phyloP scores from a whole-genome alignment of 2,329 filamentous ascomycete species.

The Lasiodiplodia sp. region DNA sequence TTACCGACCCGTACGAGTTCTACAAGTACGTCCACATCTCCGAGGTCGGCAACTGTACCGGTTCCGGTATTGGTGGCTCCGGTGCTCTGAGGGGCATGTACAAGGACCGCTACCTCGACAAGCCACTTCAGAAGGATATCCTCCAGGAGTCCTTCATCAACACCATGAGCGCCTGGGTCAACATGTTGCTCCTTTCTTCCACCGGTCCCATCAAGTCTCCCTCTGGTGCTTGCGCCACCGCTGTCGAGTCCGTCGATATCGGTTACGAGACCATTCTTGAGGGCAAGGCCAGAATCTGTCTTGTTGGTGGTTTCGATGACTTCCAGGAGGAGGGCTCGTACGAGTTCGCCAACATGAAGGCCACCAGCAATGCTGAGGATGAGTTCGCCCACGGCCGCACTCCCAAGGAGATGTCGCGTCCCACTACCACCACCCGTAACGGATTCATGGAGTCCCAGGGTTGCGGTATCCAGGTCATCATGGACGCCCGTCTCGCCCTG shows the following conservation, averaged over 20 bases:
- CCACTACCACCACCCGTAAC: constrained; percentile 93
- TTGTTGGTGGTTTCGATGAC: constrained; percentile 98
- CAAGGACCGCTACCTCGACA: constrained; percentile 95
- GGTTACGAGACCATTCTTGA: constrained; percentile 98
- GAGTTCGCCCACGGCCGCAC: constrained; percentile 96
- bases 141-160: constrained; percentile 99
- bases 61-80: constrained; percentile 97
- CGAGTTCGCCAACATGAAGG: constrained; percentile 99
- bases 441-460: constrained; percentile 99
- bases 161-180: constrained; percentile 99
- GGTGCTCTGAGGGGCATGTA: constrained; percentile 96
- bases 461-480: constrained; percentile 97
- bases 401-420: constrained; percentile 96
- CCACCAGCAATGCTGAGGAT: constrained; percentile 96
- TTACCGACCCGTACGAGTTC: constrained; percentile 99
- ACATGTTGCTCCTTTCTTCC: constrained; percentile 97
- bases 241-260: constrained; percentile 96
- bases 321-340: constrained; percentile 99
- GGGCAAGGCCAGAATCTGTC: constrained; percentile 95
- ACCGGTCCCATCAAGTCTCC: constrained; percentile 99
- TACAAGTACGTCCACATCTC: constrained; percentile 99
- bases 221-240: constrained; percentile 95
- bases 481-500: constrained; percentile 93
- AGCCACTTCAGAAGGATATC: constrained; percentile 97
- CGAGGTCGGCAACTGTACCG: constrained; percentile 96